Base-by-base conservation (phyloP, 2,329 filamentous ascomycete species). In the Alternaria dauci region DNA sequence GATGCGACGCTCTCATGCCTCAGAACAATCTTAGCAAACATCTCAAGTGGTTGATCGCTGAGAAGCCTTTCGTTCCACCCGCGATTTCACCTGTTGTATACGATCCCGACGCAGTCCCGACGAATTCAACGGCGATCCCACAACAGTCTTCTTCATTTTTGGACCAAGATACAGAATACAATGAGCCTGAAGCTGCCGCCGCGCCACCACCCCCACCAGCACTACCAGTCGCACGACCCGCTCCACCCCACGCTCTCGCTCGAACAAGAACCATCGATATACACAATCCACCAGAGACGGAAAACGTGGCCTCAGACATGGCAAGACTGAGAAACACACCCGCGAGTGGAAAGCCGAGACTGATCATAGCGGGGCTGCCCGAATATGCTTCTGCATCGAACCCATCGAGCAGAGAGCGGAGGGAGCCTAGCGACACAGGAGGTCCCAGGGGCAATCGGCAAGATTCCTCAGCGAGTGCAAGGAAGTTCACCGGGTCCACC, bases 1-100 rank as follows among this genome's bases (percentile, higher is more conserved):
- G 52, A 75, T 75, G 75, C 68, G 62, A 68, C 68, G 62, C 67
- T 67, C 72, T 73, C 55, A 84, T 84, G 82, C 83, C 82, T 78
- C 68, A 72, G 67, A 78, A 84, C 72, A 85, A 85, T 65, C 73
- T 84, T 62, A 74, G 71, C 61, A 78, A 79, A 70, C 82, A 85
- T 66, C 74, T 85, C 62, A 75, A 76, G 62, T 85, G 83, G 83
- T 76, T 85, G 72, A 70, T 83, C 57, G 71, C 70, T 63, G 75
- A 76, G 61, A 82, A 80, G 70, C 81, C 82, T 42, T 81, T 81
- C 65, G 61, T 83, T 48, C 81, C 82, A n/a, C 68, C 73, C 43
- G 67, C 71, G 42, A 55, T 61, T 52, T 68, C 75, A 30, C 61
- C 72, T 55, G 64, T 74, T 64, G 59, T 64, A 52, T 78, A 75